These are phyloP conservation scores for Monascus ruber DNA, from an alignment of 2,329 filamentous ascomycete species.

Conservation along the genomic window DNA sequence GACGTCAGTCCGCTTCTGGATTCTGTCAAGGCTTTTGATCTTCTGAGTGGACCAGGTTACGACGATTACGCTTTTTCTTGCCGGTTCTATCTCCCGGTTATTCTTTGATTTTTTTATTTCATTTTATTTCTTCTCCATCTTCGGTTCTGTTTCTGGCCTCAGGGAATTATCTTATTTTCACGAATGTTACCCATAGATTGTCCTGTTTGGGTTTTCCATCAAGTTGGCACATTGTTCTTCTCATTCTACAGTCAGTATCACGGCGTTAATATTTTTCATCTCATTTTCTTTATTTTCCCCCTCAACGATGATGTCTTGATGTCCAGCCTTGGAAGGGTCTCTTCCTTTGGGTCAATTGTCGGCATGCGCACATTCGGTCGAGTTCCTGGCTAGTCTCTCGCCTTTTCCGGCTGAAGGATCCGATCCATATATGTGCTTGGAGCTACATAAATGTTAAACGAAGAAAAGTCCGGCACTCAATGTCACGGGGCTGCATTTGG, in stretches of 20 bases:
- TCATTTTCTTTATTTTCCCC: constrained; percentile 14
- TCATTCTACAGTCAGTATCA: constrained; percentile 9
- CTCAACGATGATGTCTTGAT: constrained; percentile 4
- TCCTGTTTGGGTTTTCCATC: constrained; percentile 17
- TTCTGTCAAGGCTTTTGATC: too few species aligned
- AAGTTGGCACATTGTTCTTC: constrained; percentile 21
- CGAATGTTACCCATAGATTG: constrained; percentile 27
- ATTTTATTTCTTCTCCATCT: constrained; percentile 1
- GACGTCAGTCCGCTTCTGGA: too few species aligned
- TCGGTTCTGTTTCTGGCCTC: constrained; percentile 14
- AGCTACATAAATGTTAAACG: constrained; percentile 1
- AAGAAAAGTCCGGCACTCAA: too few species aligned
- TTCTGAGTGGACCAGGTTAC: constrained; percentile 6
- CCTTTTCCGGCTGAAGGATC: too few species aligned
- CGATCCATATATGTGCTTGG: too few species aligned
- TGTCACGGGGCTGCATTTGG: too few species aligned
- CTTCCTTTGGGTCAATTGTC: too few species aligned
- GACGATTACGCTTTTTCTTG: constrained; percentile 13
- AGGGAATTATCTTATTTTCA: constrained; percentile 25
- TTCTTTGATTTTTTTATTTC: constrained; percentile 19
- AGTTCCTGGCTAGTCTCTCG: too few species aligned
- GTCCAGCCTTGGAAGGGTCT: too few species aligned
- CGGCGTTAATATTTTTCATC: constrained; percentile 18
- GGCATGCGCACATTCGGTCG: too few species aligned
- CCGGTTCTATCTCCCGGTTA: constrained; percentile 9